Evolutionary conservation across 1,284 basidiomycete species (phyloP), one percentile per base, ranked within the genome.

Genomic region (Malassezia psittaci): DNA sequence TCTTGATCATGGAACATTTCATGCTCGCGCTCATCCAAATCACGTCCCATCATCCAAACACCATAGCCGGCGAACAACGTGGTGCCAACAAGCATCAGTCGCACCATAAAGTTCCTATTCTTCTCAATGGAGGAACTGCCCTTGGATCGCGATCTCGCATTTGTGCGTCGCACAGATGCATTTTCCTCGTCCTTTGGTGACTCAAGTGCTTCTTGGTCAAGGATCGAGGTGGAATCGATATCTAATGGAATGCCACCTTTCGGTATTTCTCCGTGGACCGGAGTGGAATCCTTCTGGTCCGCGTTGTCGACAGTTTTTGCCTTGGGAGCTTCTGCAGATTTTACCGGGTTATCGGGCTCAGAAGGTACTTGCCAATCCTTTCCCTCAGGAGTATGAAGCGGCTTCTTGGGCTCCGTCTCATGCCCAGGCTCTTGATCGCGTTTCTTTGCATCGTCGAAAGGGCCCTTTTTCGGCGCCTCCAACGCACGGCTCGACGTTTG

Each of bases 41-140:
- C 54, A 33, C 51, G 59, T n/a, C 59, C 59, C 29, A 57, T 45
- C 42, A 47, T 52, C 54, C 54, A 60, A 13, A 52, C 54, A 10
- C 35, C 38, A 43, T 57, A 56, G 9, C 24, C 59, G 18, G 15
- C 34, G 12, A 49, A 13, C 16, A 60, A 19, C 12, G 32, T 24
- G 1, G 40, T 8, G 18, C 50, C 48, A 13, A 52, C 35, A 2
- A 45, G 36, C 45, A 51, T 39, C 19, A 37, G n/a, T n/a, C 48
- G 54, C 45, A 45, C 19, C 42, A 47, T 32, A n/a, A 52, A 19
- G 18, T 24, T 18, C 34, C 44, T 43, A 24, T 34, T 39, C 29
- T 37, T 32, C 6, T 45, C 43, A 21, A 39, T 43, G 2, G 54
- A 57, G n/a, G 49, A 41, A 18, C 13, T 41, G 48, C 48, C 48